These are phyloP conservation scores for Cutaneotrichosporon mucoides DNA, from an alignment of 1,284 basidiomycete genomes.

Conservation along the genomic window DNA sequence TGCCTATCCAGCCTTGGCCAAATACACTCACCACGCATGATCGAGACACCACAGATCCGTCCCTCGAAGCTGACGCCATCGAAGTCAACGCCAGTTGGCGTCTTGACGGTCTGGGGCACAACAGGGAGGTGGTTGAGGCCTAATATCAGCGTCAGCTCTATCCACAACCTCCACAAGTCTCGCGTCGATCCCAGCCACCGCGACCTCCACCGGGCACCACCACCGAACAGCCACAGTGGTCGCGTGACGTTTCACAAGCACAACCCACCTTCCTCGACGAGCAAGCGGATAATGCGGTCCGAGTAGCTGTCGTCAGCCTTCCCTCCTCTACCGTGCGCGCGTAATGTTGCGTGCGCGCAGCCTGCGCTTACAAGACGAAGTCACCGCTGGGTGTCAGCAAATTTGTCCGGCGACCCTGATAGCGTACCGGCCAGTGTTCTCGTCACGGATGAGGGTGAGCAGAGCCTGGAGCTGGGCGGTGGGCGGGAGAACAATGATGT, in stretches of 20 bases:
- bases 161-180: too few relatives aligned
- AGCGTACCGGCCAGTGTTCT: slow-evolving; percentile 59
- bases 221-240: too few relatives aligned
- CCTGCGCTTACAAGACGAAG: slow-evolving; percentile 72
- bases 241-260: neutral
- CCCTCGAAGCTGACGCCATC: slow-evolving; percentile 88
- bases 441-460: slow-evolving; percentile 91
- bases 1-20: too few relatives aligned
- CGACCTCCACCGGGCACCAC: too few relatives aligned
- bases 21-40: slow-evolving; percentile 58
- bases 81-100: slow-evolving; percentile 67
- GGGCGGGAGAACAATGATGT: slow-evolving; percentile 45
- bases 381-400: slow-evolving; percentile 61
- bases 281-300: slow-evolving; percentile 58
- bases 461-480: slow-evolving; percentile 92
- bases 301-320: slow-evolving; percentile 49
- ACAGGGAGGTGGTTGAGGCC: slow-evolving; percentile 96
- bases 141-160: slow-evolving; percentile 35
- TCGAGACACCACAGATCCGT: slow-evolving; percentile 90
- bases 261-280: slow-evolving; percentile 57
- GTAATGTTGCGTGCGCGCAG: too few relatives aligned
- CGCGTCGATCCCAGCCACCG: too few relatives aligned
- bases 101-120: slow-evolving; percentile 64
- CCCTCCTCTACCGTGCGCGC: too few relatives aligned
- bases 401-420: neutral